A percentile compares a stretch with the other conserved stretches of the same genome.
These are phyloP conservation scores for Xylaria digitata DNA, from an alignment of 2,329 filamentous ascomycete genomes.

Conservation along the genomic window DNA sequence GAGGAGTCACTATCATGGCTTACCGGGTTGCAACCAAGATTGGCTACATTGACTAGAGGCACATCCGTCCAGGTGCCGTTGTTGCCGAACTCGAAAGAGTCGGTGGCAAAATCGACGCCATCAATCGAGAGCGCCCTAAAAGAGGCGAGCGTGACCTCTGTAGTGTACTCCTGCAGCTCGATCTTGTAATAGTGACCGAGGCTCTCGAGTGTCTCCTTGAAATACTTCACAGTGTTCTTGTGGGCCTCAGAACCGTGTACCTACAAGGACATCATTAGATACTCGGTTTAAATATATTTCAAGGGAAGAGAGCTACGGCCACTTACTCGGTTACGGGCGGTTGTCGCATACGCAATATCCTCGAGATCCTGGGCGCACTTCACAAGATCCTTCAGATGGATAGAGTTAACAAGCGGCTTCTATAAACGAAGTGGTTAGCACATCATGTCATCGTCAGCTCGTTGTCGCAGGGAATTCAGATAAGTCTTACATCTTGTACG, in stretches of 20 bases:
- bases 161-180: conserved; percentile 48
- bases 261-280: conserved; percentile 25
- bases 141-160: conserved; percentile 43
- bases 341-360: conserved; percentile 49
- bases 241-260: conserved; percentile 52
- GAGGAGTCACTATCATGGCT: conserved; percentile 2
- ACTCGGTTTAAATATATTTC: neutral
- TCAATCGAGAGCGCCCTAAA: conserved; percentile 39
- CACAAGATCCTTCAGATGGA: conserved; percentile 45
- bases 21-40: conserved; percentile 60
- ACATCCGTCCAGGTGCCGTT: conserved; percentile 53
- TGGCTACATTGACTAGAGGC: conserved; percentile 57
- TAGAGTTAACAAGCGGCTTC: conserved; percentile 44
- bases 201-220: conserved; percentile 50
- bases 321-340: conserved; percentile 48
- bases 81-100: conserved; percentile 55
- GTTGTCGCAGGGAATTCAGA: neutral
- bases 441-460: neutral
- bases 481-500: conserved; percentile 43
- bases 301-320: conserved; percentile 18
- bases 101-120: conserved; percentile 41
- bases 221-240: conserved; percentile 51
- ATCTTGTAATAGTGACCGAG: conserved; percentile 51
- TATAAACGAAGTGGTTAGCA: conserved; percentile 36
- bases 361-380: conserved; percentile 48